Evolutionary conservation across 139 green algal genomes (phyloP).

Genomic region (Chlorella vulgaris): DNA sequence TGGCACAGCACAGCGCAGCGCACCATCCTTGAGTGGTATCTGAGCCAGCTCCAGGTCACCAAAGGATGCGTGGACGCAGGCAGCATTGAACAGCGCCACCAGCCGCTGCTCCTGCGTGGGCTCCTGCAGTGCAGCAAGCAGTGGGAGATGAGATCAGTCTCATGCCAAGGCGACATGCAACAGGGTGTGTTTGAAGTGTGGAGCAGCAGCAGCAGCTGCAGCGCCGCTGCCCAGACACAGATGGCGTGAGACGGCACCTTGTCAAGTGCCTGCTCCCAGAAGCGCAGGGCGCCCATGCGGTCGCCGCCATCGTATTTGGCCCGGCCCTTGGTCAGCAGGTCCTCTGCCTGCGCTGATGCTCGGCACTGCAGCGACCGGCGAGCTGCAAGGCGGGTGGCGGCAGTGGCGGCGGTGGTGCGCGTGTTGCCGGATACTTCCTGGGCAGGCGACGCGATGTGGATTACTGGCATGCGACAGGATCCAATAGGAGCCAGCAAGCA

Average conservation of each 20-base stretch:
- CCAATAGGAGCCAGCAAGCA: no score
- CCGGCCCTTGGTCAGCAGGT: conserved; percentile 45
- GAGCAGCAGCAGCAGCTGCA: not conserved
- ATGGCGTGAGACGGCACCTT: no score
- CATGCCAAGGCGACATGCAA: not conserved
- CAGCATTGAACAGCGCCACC: conserved; percentile 65
- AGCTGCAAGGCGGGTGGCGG: not conserved
- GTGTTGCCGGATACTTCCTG: no score
- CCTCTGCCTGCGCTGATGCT: conserved; percentile 44
- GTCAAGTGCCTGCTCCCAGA: conserved; percentile 67
- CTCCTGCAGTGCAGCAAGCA: conserved; percentile 30
- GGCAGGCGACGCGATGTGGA: no score
- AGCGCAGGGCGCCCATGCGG: conserved; percentile 66
- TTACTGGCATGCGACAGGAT: no score
- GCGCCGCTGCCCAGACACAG: no score
- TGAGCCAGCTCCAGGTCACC: conserved; percentile 81
- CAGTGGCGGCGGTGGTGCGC: no score
- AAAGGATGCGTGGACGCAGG: conserved; percentile 74
- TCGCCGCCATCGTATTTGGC: conserved; percentile 71
- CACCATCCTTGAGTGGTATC: conserved; percentile 35
- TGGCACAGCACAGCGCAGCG: no score
- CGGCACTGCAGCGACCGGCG: conserved; percentile 7
- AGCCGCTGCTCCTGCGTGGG: conserved; percentile 51
- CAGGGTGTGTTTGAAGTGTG: not conserved
- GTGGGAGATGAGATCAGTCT: not conserved